phyloP scores from a whole-genome alignment of 805 yeast genomes.

The Saturnispora ahearnii region DNA sequence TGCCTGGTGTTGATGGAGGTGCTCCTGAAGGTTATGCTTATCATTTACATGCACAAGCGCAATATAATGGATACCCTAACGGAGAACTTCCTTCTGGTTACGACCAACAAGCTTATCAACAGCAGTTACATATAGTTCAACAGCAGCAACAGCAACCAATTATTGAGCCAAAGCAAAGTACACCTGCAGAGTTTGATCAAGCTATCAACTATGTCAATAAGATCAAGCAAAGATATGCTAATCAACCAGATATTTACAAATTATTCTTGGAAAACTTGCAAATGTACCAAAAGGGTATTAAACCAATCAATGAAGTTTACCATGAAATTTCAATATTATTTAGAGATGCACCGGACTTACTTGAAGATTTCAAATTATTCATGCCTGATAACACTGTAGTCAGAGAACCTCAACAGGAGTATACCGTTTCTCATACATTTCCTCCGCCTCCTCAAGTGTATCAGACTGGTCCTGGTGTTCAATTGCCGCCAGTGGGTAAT shows the following conservation, averaged over 20 bases:
- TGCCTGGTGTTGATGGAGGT: not conserved
- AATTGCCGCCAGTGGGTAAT: constrained; percentile 82
- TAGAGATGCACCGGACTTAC: constrained; percentile 86
- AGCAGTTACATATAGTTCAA: constrained; percentile 7
- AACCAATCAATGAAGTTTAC: constrained; percentile 91
- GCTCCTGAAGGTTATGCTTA: not conserved
- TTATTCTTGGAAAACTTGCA: constrained; percentile 90
- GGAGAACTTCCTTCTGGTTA: constrained; percentile 2
- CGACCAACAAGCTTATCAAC: constrained; percentile 7
- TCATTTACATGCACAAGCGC: not conserved
- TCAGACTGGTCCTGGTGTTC: constrained; percentile 25
- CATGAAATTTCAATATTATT: constrained; percentile 85
- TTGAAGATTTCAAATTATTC: constrained; percentile 92
- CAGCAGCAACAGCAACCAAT: constrained; percentile 15
- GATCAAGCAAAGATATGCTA: constrained; percentile 86
- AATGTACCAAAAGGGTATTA: constrained; percentile 92
- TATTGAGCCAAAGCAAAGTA: constrained; percentile 30
- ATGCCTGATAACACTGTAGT: constrained; percentile 64
- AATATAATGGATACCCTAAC: not conserved
- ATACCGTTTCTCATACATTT: constrained; percentile 15
- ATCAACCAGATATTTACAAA: constrained; percentile 93
- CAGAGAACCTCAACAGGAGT: constrained; percentile 20
- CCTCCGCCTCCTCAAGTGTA: constrained; percentile 7
- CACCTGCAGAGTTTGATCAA: constrained; percentile 91
- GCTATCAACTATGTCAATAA: constrained; percentile 95